Evolutionary conservation across 257 asterid genomes (phyloP), one percentile per base, ranked within the genome.

Genomic region (Coffea eugenioides): DNA sequence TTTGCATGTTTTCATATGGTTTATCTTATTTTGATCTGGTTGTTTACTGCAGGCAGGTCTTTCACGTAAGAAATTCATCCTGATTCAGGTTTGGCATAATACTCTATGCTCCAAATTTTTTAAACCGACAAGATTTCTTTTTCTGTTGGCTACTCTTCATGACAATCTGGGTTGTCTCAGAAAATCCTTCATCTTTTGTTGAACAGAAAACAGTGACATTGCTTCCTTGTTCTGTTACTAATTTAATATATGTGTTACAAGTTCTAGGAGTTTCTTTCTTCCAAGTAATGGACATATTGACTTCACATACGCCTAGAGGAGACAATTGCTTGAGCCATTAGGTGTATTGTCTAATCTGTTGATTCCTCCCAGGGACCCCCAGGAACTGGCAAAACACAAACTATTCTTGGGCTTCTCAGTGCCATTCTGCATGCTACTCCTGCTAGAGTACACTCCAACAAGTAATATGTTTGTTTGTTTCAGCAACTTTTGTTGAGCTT

Each of bases 401-500:
- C 99, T 80, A 94, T 96, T 82, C 98, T 96, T 82, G 99, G 99
- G 82, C 75, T 96, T 48, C 97, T 96, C 73, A 90, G 98, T 89
- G 94, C 99, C 80, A 89, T 96, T 86, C 86, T 93, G 90, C 99
- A 96, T 88, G 97, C 99, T 80, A 92, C 97, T 80, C 99, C 99
- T 67, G 92, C 99, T 76, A 90, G 97, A 88, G 90, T 96, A 74
- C 95, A 88, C 83, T 85, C 94, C 72, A 83, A 88, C 84, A 86
- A 85, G 99, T 96, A 84, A 82, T 75, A 69, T 71, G 49, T 69
- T 75, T 51, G 27, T 68, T 81, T 82, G 74, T 75, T 64, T 45
- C 69, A 66, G 56, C 62, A 61, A 39, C 57, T 49, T 6, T 52
- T 5, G 13, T 45, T 71, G 78, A 69, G 43, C 70, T 36, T 48